Base-by-base conservation (phyloP, 225 moss, liverwort and hornwort species). In the Bryoerythrophyllum caledonicum region DNA sequence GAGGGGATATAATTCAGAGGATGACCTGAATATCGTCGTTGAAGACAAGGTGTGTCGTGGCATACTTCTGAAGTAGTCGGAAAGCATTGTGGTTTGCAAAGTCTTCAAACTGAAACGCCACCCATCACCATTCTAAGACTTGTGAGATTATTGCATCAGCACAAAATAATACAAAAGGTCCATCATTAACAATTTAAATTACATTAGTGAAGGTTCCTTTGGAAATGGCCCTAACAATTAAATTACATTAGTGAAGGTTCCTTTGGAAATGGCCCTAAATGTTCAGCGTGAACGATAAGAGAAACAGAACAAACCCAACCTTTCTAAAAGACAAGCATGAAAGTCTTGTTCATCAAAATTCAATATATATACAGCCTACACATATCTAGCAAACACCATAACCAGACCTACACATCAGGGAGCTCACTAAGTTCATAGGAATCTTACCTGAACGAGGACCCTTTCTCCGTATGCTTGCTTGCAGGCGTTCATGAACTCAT, bases 41-140 rank as follows among this genome's bases (percentile, higher is more conserved):
- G 84, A 95, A 95, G 68, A 90, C 90, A 73, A 95, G 92, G 76
- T 95, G 85, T 54, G 79, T 82, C 53, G 86, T 78, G 16, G 83
- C 69, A 75, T 95, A 95, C 77, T 90, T 93, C 71, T 71, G 78
- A 54, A 95, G 86, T 68, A 95, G 74, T 60, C 95, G 90, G 82
- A 95, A 95, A 72, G 95, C 95, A 71, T 95, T 95, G 74, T 91
- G 93, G 69, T 95, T 95, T 63, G 88, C 93, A 30, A 95, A 90
- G 74, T 95, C 95, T 81, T 95, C 93, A 43, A 95, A 95, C 95
- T 95, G 78, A 54, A 78, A 69, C 66, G 53, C 25, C 71, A 55
- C 27, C 28, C 71, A 76, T 26, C 70, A 74, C 40, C 40, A 76
- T 65, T 48, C 8, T 27, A 68, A 71, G 11, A 81, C 24, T 77